A percentile compares a stretch with the other conserved stretches of the same genome.
phyloP scores from a whole-genome alignment of 257 asterid genomes.

The Przewalskia tangutica region DNA sequence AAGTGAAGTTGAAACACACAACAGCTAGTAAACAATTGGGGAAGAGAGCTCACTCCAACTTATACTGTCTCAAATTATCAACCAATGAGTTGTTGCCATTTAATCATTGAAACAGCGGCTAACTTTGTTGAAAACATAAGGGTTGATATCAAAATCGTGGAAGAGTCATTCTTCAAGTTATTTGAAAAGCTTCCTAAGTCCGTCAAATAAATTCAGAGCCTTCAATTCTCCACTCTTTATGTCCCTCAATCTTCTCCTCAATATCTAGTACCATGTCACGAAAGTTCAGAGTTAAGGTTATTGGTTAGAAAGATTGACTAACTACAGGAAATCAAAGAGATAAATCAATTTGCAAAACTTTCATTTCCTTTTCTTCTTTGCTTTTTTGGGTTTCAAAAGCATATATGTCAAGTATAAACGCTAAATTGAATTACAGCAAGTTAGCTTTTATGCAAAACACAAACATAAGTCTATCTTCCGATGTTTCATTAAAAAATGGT shows the following conservation, averaged over 20 bases:
- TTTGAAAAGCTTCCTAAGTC: constrained; percentile 58
- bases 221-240: constrained; percentile 66
- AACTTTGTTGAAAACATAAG: neutral
- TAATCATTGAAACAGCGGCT: neutral
- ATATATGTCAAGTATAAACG: neutral
- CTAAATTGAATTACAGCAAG: neutral
- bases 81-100: neutral
- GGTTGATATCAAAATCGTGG: neutral
- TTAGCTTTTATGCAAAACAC: neutral
- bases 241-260: constrained; percentile 78
- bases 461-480: neutral
- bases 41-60: neutral
- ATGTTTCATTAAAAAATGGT: neutral
- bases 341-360: neutral
- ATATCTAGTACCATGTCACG: constrained; percentile 36
- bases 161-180: constrained; percentile 9
- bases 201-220: constrained; percentile 60
- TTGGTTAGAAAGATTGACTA: neutral
- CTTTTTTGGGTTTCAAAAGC: neutral
- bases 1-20: neutral
- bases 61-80: neutral
- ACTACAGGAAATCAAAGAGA: neutral
- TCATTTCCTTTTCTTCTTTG: neutral
- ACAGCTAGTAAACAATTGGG: neutral
- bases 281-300: neutral